Conservation (phyloP, 176 grass and related monocot species). For the Carex cristatella region DNA sequence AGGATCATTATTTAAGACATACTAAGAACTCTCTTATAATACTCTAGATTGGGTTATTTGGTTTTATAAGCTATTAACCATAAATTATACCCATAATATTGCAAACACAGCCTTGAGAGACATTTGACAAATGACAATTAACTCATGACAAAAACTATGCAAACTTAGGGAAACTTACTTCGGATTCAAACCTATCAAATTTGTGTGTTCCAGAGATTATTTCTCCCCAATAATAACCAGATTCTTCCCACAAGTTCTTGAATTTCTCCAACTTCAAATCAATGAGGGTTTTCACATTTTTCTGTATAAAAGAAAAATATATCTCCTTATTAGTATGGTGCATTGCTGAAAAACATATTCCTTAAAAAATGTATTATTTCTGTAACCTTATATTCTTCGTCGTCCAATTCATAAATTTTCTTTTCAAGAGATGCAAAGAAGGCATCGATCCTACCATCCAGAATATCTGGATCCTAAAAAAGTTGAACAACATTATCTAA, state of each 20-base stretch:
- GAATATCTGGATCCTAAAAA: constrained; percentile 59
- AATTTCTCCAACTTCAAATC: constrained; percentile 90
- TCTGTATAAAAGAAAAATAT: constrained; percentile 28
- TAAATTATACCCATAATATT: not conserved
- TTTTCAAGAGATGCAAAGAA: constrained; percentile 74
- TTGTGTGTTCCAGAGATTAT: constrained; percentile 70
- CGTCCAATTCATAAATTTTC: constrained; percentile 67
- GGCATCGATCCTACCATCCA: constrained; percentile 71
- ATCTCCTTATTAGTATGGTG: not conserved
- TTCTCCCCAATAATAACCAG: constrained; percentile 63
- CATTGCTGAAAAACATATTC: not conserved
- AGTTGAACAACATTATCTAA: not conserved
- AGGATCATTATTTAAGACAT: not conserved
- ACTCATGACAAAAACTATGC: not conserved
- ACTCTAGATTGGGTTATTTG: not conserved
- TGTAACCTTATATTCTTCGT: constrained; percentile 80
- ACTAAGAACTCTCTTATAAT: not conserved
- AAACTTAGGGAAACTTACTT: constrained; percentile 36
- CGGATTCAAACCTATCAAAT: constrained; percentile 55
- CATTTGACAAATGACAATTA: not conserved
- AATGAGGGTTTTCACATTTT: constrained; percentile 64
- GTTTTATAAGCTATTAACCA: not conserved
- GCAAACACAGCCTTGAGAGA: not conserved
- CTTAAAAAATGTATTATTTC: not conserved
- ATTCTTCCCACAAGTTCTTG: constrained; percentile 86